Base-by-base conservation (phyloP, 2,329 filamentous ascomycete species). In the Xylaria digitata region DNA sequence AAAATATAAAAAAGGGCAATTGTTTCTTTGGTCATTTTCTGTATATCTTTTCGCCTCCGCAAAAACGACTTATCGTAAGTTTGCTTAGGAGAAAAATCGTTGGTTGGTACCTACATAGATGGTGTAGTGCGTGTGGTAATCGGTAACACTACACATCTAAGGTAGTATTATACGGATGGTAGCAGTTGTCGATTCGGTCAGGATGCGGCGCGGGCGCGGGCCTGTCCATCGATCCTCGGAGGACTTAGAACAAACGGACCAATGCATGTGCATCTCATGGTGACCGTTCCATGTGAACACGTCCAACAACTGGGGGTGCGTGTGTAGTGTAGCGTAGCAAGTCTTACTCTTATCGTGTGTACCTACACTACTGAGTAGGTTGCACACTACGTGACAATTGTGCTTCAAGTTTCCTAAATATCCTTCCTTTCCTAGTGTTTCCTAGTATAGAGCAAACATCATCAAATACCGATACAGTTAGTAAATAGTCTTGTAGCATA, bases 211-310 rank as follows among this genome's bases (percentile, higher is more conserved):
- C 26, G 21, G 45, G 23, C 17, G 61, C 26, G 21, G 45, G 32
- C 19, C 21, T 30, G 45, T 48, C 19, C 26, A 23, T 48, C 45
- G 11, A 48, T 23, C 45, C 52, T 42, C 52, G 37, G 52, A 26
- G 23, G 34, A 17, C 34, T 55, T 45, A 64, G 43, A 45, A 21
- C 19, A 55, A 32, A n/a, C 48, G 50, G 55, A 30, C 55, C 55
- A 67, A 53, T 61, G 56, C 56, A 45, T 23, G 56, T 19, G 19
- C 32, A 63, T 30, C 50, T 64, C 61, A 64, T 60, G 54, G 60
- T 34, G 26, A 43, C 60, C 43, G 62, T 58, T 58, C 19, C 66
- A 65, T 62, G 66, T 65, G 66, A 58, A 66, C 58, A 26, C 15
- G 48, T 52, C 46, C 19, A 46, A 34, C 32, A 67, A 21, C 48